Evolutionary conservation across 1,284 basidiomycete species (phyloP), one percentile per base, ranked within the genome.

Genomic region (Peniophora sp.): DNA sequence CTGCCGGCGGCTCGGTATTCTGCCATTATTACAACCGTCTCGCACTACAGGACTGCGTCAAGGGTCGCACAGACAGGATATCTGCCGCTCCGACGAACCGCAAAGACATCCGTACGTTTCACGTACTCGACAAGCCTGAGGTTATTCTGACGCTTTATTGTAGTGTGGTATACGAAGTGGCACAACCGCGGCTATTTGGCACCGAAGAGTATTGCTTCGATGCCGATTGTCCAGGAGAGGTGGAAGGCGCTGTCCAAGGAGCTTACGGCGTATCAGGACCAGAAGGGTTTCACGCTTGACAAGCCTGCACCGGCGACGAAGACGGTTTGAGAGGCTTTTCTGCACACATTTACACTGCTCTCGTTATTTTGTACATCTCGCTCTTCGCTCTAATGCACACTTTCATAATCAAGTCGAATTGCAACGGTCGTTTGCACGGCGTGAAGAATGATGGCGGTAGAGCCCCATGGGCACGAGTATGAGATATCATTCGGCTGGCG

Each of bases 21-120:
- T 95, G 93, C 70, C 86, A 92, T 60, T 97, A 93, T 67, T 96
- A 97, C 72, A 99, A 97, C 65, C 70, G 78, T 10, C 75, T 96
- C 47, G 85, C 89, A 0, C 73, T 99, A 47, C 78, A 83, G 37
- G 90, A 94, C 60, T 86, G 88, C 56, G 68, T 94, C 49, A 85
- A 88, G 55, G 87, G 82, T 3, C 73, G 79, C 47, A 81, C 76
- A 22, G 83, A 88, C 59, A 76, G 85, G 52, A 69, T 77, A 53
- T 72, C 79, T 53, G 92, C 92, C 18, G 81, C 83, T 18, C 92
- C 92, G 1, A 89, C 87, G n/a, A 81, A 85, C 56, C 82, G 88
- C 57, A 78, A 81, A 52, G 92, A 95, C 63, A 94, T 95, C 52
- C 65, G 91, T 94, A 64, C 64, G 88, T 69, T 3, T 8, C 37